Base-by-base conservation (phyloP, 805 yeast species). In the Ogataea haglerorum region DNA sequence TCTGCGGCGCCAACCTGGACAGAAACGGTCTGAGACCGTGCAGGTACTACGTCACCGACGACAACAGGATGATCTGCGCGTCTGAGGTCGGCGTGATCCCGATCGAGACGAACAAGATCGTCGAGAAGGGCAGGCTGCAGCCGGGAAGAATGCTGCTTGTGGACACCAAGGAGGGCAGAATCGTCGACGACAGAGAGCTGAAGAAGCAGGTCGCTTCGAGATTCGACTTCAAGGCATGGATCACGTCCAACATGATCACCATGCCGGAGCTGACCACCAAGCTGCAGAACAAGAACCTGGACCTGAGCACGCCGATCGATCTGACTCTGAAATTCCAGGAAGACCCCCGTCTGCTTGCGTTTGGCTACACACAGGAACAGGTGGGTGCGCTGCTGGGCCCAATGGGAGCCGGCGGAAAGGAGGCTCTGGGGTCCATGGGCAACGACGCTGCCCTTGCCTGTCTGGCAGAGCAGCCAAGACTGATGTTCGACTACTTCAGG, bases 11-110 rank as follows among this genome's bases (percentile, higher is more conserved):
- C 36, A 90, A 90, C 64, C 76, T 93, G 52, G 99, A 91, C 69
- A 80, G 99, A 69, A 91, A 93, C 62, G 99, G 99, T 49, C 76
- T 91, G 59, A 84, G 99, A 70, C 99, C 99, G 26, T 93, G 99
- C 72, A 87, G 99, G 62, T 91, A 87, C 73, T 93, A 93, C 65
- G 82, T 93, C 53, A 90, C 97, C 34, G 83, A 82, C 57, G 98
- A 93, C 63, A 95, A 90, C 66, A 77, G 95, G 54, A 90, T 91
- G 76, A 89, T 91, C 57, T 91, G 97, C 69, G 99, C 97, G 6
- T 89, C 97, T 12, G 99, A 91, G 69, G 99, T 91, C 47, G 99
- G 99, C 67, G 97, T 91, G 24, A 82, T 91, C 54, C 93, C 85
- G 54, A 81, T 93, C 47, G 93, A 82, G 47, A 82, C 96, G 15